phyloP scores from a whole-genome alignment of 2,329 filamentous ascomycete genomes.

The Fusarium annulatum region DNA sequence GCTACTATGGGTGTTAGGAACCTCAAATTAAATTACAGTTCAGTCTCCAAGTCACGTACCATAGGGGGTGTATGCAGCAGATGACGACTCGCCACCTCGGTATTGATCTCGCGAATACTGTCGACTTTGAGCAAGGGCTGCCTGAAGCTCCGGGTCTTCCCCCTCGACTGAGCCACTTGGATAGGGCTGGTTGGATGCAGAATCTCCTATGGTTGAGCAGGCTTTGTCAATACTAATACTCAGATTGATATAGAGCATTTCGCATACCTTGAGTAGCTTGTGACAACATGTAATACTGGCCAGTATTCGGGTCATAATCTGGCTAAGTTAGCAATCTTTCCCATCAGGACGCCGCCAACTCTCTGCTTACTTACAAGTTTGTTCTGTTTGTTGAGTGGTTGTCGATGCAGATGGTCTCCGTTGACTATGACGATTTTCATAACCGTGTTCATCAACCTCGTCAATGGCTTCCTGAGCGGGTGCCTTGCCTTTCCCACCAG shows the following conservation, averaged over 20 bases:
- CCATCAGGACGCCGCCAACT: background rate
- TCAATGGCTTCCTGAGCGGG: constrained; percentile 28
- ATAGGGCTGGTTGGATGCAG: constrained; percentile 6
- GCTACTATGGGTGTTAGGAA: constrained; percentile 1
- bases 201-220: constrained; percentile 9
- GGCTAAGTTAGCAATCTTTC: background rate
- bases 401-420: background rate
- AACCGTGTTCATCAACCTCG: constrained; percentile 26
- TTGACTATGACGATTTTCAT: background rate
- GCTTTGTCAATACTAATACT: background rate
- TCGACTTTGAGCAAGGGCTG: constrained; percentile 23
- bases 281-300: constrained; percentile 8
- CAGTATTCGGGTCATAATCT: constrained; percentile 26
- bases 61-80: constrained; percentile 16
- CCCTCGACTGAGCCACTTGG: background rate
- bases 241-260: background rate
- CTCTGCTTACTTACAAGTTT: constrained; percentile 9
- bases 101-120: constrained; percentile 21
- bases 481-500: constrained; percentile 38
- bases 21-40: background rate
- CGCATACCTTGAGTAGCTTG: constrained; percentile 19
- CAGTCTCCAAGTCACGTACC: background rate
- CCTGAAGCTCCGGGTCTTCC: constrained; percentile 21
- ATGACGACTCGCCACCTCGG: constrained; percentile 21
- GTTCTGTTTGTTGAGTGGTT: background rate